Conservation (phyloP, 1,284 basidiomycete genomes). For the Tetrapyrgos nigripes region DNA sequence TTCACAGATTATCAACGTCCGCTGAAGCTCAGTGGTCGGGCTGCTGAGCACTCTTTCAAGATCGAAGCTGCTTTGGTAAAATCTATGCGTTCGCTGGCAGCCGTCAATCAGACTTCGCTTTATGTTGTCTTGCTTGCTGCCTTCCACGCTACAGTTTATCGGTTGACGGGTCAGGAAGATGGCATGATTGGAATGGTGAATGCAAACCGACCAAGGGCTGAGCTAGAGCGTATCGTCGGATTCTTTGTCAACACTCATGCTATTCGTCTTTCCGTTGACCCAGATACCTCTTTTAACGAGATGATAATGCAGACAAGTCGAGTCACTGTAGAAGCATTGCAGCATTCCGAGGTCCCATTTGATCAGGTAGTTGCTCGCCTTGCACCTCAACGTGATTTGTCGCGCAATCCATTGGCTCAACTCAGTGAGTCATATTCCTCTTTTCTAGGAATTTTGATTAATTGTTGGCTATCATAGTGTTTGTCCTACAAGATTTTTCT, state of each 20-base stretch:
- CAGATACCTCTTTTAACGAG: neutral
- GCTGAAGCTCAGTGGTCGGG: neutral
- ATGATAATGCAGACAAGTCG: neutral
- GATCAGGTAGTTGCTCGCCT: neutral
- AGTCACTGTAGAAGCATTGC: neutral
- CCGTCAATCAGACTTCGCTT: too few species aligned
- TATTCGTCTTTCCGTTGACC: neutral
- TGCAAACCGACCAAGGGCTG: neutral
- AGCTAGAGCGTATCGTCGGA: neutral
- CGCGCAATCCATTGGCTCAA: neutral
- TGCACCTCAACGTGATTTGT: neutral
- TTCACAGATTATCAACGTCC: neutral
- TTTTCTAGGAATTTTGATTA: too few species aligned
- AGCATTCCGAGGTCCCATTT: conserved; percentile 1
- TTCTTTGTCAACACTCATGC: neutral
- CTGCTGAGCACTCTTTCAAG: too few species aligned
- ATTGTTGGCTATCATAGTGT: neutral
- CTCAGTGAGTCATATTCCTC: neutral
- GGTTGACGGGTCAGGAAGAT: neutral
- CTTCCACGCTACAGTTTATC: neutral
- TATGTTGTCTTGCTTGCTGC: neutral
- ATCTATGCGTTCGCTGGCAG: too few species aligned
- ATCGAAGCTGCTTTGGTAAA: too few species aligned
- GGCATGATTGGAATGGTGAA: neutral
- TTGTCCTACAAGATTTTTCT: neutral